phyloP scores from a whole-genome alignment of 352 stramenopile species.

The Globisporangium alternatum region DNA sequence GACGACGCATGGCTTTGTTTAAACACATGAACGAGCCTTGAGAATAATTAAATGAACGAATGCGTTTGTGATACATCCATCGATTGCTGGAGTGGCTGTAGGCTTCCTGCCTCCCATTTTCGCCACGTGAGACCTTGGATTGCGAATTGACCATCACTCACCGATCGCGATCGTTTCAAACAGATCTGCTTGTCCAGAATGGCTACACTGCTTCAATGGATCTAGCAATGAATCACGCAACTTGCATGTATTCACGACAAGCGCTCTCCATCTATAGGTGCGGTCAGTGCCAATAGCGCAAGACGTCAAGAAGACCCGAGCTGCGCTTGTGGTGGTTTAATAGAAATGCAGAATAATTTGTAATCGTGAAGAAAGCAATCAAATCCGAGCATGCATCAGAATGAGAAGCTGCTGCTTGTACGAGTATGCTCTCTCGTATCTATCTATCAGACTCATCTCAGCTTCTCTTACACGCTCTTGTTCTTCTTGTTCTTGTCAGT shows the following conservation, averaged over 20 bases:
- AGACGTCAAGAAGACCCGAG: too few relatives aligned
- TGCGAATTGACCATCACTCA: background rate
- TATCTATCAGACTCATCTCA: conserved; percentile 6
- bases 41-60: background rate
- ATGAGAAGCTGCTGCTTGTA: background rate
- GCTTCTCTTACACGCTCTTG: conserved; percentile 4
- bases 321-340: background rate
- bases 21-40: background rate
- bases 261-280: too few relatives aligned
- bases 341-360: background rate
- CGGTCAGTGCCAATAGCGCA: too few relatives aligned
- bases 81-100: background rate
- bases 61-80: background rate
- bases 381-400: background rate
- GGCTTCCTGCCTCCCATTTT: too few relatives aligned
- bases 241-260: too few relatives aligned
- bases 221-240: too few relatives aligned
- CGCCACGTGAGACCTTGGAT: too few relatives aligned
- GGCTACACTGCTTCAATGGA: background rate
- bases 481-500: conserved; percentile 22
- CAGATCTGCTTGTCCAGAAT: background rate
- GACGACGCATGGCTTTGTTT: background rate
- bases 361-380: background rate
- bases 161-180: background rate
- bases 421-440: background rate